Evolutionary conservation across 768 basidiomycete species (phyloP).

Genomic region (Lentinula detonsa): DNA sequence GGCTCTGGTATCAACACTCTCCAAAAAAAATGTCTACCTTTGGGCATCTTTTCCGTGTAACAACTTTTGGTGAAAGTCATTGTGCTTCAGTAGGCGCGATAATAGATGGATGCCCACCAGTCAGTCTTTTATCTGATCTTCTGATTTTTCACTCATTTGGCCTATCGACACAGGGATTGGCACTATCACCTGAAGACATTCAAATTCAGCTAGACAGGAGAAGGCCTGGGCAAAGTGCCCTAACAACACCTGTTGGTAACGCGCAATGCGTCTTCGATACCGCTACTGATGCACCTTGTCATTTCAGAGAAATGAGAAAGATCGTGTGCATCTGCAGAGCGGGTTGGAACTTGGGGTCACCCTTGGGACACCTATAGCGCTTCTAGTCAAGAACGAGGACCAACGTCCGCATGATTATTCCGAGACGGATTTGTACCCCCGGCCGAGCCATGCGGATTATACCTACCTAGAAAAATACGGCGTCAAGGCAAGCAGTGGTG

Average conservation of each 20-base stretch:
- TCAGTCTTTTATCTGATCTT: slow-evolving; percentile 29
- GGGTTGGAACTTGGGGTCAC: slow-evolving; percentile 93
- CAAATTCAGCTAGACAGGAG: slow-evolving; percentile 88
- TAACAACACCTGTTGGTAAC: slow-evolving; percentile 84
- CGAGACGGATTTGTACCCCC: slow-evolving; percentile 95
- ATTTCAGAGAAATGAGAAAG: slow-evolving; percentile 86
- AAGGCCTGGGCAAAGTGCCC: slow-evolving; percentile 91
- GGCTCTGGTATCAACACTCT: neutral
- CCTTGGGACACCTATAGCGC: slow-evolving; percentile 93
- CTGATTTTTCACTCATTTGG: neutral
- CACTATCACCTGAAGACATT: slow-evolving; percentile 74
- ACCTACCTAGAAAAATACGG: slow-evolving; percentile 98
- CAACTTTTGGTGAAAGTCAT: slow-evolving; percentile 97
- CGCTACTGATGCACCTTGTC: neutral
- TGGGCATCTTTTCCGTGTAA: slow-evolving; percentile 87
- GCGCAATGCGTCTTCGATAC: neutral
- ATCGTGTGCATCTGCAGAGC: slow-evolving; percentile 88
- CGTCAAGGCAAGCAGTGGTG: slow-evolving; percentile 94
- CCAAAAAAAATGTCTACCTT: slow-evolving; percentile 76
- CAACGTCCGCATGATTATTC: slow-evolving; percentile 98
- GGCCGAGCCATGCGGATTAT: slow-evolving; percentile 96
- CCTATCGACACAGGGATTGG: slow-evolving; percentile 59
- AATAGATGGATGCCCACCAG: slow-evolving; percentile 95
- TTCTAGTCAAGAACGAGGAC: slow-evolving; percentile 97
- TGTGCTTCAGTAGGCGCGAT: slow-evolving; percentile 96